phyloP scores from a whole-genome alignment of 768 basidiomycete species.

The Pleurotus pulmonarius region DNA sequence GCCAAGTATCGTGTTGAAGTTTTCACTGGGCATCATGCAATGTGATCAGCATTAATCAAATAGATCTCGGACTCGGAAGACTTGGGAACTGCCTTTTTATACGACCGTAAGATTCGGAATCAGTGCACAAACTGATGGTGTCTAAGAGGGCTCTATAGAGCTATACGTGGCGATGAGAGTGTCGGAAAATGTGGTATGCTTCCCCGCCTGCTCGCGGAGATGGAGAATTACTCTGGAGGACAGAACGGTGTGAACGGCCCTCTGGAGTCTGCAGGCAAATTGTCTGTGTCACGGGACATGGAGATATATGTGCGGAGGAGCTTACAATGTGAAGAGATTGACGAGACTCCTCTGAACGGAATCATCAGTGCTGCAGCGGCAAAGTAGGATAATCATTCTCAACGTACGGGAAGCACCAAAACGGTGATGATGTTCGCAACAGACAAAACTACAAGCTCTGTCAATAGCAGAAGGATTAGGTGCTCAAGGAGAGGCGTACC shows the following conservation, averaged over 20 bases:
- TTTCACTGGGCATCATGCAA: no score
- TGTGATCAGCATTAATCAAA: no score
- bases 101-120: no score
- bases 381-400: background rate
- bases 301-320: background rate
- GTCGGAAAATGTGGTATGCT: slow-evolving; percentile 4
- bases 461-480: no score
- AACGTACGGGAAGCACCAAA: background rate
- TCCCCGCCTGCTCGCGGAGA: slow-evolving; percentile 17
- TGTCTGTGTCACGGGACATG: background rate
- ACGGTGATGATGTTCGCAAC: background rate
- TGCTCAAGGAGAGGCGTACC: background rate
- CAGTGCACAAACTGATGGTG: no score
- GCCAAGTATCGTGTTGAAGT: no score
- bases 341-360: background rate
- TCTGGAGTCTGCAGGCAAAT: background rate
- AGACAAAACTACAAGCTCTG: background rate
- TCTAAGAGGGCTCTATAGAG: no score
- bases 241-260: background rate
- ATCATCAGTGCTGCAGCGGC: background rate
- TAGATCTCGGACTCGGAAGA: no score
- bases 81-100: no score
- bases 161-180: no score
- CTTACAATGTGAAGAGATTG: background rate
- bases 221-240: background rate